Evolutionary conservation across 805 yeast genomes (phyloP).

Genomic region (Lachancea thermotolerans): DNA sequence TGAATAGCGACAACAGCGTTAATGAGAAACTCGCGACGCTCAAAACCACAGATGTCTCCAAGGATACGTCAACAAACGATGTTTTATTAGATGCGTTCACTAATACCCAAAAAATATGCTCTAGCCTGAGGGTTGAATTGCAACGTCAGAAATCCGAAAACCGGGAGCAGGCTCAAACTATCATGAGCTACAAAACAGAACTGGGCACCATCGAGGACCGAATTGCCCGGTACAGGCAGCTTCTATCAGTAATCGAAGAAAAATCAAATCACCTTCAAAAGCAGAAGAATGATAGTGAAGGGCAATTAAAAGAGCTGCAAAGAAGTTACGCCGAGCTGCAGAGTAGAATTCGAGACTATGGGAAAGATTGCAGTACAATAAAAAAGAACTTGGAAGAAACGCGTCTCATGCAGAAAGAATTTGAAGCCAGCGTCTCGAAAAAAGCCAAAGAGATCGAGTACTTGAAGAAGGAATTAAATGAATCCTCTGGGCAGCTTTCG

Average conservation of each 20-base stretch:
- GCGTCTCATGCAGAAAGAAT: conserved; percentile 19
- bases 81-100: conserved; percentile 35
- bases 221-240: conserved; percentile 20
- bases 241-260: conserved; percentile 19
- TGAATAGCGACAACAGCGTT: not conserved
- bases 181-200: conserved; percentile 20
- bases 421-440: conserved; percentile 17
- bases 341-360: conserved; percentile 16
- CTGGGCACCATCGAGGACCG: conserved; percentile 17
- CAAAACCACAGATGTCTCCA: not conserved
- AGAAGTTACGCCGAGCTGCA: conserved; percentile 16
- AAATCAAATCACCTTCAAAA: conserved; percentile 18
- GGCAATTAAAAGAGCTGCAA: conserved; percentile 19
- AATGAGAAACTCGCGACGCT: not conserved
- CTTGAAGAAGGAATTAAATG: conserved; percentile 35
- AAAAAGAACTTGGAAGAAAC: conserved; percentile 22
- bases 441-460: conserved; percentile 32
- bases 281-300: conserved; percentile 20
- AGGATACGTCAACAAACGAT: conserved; percentile 29
- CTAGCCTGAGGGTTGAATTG: conserved; percentile 29
- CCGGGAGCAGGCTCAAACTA: conserved; percentile 19
- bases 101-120: conserved; percentile 34
- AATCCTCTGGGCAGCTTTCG: conserved; percentile 40
- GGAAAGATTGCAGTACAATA: conserved; percentile 18
- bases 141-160: conserved; percentile 26